Conservation (phyloP, 306 rosid species). For the Prunus dulcis region DNA sequence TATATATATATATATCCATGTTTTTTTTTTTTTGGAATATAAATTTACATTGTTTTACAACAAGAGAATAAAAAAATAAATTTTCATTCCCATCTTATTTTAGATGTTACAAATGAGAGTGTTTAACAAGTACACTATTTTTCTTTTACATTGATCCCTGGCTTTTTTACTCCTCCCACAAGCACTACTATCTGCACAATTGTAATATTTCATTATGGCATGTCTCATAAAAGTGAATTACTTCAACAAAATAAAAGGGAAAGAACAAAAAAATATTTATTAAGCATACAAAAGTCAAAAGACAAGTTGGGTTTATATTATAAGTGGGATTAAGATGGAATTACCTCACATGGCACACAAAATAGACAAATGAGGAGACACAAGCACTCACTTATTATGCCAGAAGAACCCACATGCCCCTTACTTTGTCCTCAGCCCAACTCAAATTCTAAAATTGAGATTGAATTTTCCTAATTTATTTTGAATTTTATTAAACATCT, state of each 20-base stretch:
- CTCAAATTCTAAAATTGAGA: not conserved
- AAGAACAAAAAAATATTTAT: not conserved
- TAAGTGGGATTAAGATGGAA: not conserved
- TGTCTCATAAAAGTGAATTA: not conserved
- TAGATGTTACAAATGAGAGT: too few relatives aligned
- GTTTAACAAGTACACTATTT: not conserved
- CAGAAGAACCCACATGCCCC: constrained; percentile 17
- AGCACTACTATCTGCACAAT: not conserved
- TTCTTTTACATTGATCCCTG: not conserved
- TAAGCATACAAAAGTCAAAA: not conserved
- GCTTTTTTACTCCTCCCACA: not conserved
- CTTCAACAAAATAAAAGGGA: too few relatives aligned
- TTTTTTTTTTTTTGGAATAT: too few relatives aligned
- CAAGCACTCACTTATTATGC: not conserved
- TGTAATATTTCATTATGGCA: not conserved
- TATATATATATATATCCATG: too few relatives aligned
- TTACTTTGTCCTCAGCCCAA: not conserved
- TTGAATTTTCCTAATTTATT: not conserved
- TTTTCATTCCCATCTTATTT: too few relatives aligned
- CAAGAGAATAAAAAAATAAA: too few relatives aligned
- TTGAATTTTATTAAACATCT: not conserved
- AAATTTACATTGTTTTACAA: too few relatives aligned
- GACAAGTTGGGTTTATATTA: not conserved
- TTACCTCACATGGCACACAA: constrained; percentile 4
- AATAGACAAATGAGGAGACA: constrained; percentile 10